A percentile compares a stretch with the other conserved stretches of the same genome.
phyloP scores from a whole-genome alignment of 768 basidiomycete species.

The Lentinula sp. region DNA sequence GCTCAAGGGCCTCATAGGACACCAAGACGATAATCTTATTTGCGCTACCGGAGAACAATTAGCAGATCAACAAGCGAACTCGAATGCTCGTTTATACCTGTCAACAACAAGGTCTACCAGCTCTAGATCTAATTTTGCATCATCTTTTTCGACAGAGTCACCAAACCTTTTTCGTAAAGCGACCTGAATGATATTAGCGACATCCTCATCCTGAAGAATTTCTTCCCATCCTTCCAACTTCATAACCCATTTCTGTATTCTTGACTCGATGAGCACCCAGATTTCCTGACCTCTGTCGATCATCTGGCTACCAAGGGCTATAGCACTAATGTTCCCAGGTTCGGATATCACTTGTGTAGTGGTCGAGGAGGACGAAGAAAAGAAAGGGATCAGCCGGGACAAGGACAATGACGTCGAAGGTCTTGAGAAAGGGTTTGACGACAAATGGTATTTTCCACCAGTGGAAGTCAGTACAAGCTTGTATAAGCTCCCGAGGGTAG shows the following conservation, averaged over 20 bases:
- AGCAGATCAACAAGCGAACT: slow-evolving; percentile 5
- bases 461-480: slow-evolving; percentile 59
- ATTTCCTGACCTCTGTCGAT: slow-evolving; percentile 44
- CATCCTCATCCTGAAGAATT: slow-evolving; percentile 47
- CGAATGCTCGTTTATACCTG: slow-evolving; percentile 29
- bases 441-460: slow-evolving; percentile 61
- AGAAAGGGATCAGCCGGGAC: slow-evolving; percentile 35
- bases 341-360: slow-evolving; percentile 33
- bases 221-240: slow-evolving; percentile 68
- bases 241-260: slow-evolving; percentile 68
- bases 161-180: slow-evolving; percentile 41
- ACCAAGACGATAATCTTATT: slow-evolving; percentile 55
- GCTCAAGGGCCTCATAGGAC: slow-evolving; percentile 59
- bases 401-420: slow-evolving; percentile 40
- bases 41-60: slow-evolving; percentile 24
- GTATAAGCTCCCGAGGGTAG: slow-evolving; percentile 61
- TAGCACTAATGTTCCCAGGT: slow-evolving; percentile 58
- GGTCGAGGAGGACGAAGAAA: slow-evolving; percentile 34
- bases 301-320: slow-evolving; percentile 43
- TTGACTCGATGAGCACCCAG: slow-evolving; percentile 64
- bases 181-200: slow-evolving; percentile 39
- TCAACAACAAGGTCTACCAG: slow-evolving; percentile 64
- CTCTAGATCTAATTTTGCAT: slow-evolving; percentile 60
- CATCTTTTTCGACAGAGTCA: slow-evolving; percentile 27
- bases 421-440: slow-evolving; percentile 53